Evolutionary conservation across 164 flowering plant genomes (phyloP), one percentile per base, ranked within the genome.

Genomic region (Magnolia sinica): DNA sequence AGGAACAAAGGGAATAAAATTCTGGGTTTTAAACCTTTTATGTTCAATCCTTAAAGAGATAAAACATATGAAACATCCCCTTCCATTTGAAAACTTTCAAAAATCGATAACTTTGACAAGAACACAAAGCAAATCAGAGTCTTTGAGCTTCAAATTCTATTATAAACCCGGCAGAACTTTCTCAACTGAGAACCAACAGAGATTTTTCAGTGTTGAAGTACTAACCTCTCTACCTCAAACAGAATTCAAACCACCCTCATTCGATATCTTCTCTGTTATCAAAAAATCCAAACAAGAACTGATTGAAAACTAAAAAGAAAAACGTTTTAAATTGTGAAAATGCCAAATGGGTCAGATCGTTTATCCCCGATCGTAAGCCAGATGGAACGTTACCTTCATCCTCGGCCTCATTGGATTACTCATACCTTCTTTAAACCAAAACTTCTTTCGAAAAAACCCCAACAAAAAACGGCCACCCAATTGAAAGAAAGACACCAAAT

Each of bases 291-390:
- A 20, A 7, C 9, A 7, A n/a, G 16, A n/a, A 11, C 4, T 37
- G 45, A 37, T 37, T 37, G 45, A 22, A n/a, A 71, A 49, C 2
- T 37, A 37, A 37, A 37, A 5, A 45, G 23, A 19, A 16, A 58
- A 24, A 19, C 29, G 29, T 27, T 27, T 27, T 27, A 27, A n/a
- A 74, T 23, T 19, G 50, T 11, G 10, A n/a, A 23, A 29, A 52
- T 23, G 4, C 11, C 65, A 22, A 20, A 16, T 75, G 72, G 1
- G 13, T 51, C 20, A 19, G 37, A 67, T 68, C 27, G 2, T 22
- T 76, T 82, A 92, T 1, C 97, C 97, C 80, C 97, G 83, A 66
- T 92, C 95, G 61, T 91, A 91, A 67, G 74, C 94, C 81, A 88
- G 76, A 79, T 87, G 61, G 20, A 89, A 76, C 86, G 82, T 79